phyloP scores from a whole-genome alignment of 2,329 filamentous ascomycete genomes.

The Epichloe brachyelytri region DNA sequence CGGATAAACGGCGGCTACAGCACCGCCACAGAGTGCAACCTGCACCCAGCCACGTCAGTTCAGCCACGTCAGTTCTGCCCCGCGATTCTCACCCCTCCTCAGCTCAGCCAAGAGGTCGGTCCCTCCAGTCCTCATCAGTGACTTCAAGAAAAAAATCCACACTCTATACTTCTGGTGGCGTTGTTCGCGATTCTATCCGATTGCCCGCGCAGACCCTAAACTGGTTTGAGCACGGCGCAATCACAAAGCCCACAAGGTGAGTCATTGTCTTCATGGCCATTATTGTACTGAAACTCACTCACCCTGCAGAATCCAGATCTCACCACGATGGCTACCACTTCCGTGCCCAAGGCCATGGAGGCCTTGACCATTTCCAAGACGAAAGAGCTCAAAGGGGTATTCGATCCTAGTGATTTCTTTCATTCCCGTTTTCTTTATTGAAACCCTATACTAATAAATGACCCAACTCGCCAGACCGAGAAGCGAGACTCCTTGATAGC shows the following conservation, averaged over 20 bases:
- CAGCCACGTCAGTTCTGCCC: conserved; percentile 13
- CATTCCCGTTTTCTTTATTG: background rate
- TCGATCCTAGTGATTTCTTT: conserved; percentile 11
- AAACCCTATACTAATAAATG: background rate
- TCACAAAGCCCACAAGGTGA: conserved; percentile 4
- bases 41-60: background rate
- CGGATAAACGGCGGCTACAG: background rate
- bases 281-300: background rate
- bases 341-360: conserved; percentile 36
- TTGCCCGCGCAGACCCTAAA: conserved; percentile 9
- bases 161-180: background rate
- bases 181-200: background rate
- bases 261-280: background rate
- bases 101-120: background rate
- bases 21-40: background rate
- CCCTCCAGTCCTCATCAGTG: conserved; percentile 10
- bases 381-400: conserved; percentile 46
- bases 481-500: conserved; percentile 74
- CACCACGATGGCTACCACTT: conserved; percentile 28
- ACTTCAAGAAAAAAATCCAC: conserved; percentile 12
- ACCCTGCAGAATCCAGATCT: background rate
- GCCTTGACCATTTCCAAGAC: conserved; percentile 42
- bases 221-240: conserved; percentile 4
- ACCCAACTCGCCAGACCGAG: conserved; percentile 48
- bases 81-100: conserved; percentile 25